A percentile compares a stretch with the other conserved stretches of the same genome.
These are phyloP conservation scores for Bretschneidera sinensis DNA, from an alignment of 345 rosid species.

Conservation along the genomic window DNA sequence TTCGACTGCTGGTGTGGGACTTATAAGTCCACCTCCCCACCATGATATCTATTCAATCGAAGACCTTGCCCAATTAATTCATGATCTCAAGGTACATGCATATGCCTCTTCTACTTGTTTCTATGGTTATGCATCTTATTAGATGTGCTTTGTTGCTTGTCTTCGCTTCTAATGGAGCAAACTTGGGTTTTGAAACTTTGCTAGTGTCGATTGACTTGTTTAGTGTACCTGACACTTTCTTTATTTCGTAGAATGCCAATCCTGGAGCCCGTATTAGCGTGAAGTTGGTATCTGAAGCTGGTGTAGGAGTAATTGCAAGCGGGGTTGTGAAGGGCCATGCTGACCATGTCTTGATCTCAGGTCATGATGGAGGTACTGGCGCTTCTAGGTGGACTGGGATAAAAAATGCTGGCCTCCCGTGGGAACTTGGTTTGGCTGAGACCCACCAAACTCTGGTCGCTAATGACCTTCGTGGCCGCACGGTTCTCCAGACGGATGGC, in stretches of 20 bases:
- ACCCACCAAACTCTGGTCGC: conserved; percentile 99
- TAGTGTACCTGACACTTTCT: conserved; percentile 10
- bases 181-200: neutral
- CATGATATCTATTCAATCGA: conserved; percentile 99
- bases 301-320: conserved; percentile 99
- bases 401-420: conserved; percentile 96
- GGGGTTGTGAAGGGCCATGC: conserved; percentile 99
- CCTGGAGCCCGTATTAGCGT: conserved; percentile 93
- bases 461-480: conserved; percentile 98
- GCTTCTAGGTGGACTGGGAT: conserved; percentile 99
- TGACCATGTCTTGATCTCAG: conserved; percentile 93
- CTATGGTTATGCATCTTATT: too few species aligned
- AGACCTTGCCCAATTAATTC: conserved; percentile 97
- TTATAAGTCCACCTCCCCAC: conserved; percentile 99
- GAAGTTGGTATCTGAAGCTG: conserved; percentile 96
- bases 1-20: conserved; percentile 98
- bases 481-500: conserved; percentile 97
- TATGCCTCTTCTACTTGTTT: neutral
- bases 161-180: neutral
- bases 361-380: conserved; percentile 99
- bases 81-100: conserved; percentile 89
- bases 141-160: too few species aligned
- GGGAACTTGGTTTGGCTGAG: conserved; percentile 99
- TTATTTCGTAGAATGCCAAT: conserved; percentile 69
- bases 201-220: neutral